Evolutionary conservation across 495 filamentous ascomycete genomes (phyloP), one percentile per base, ranked within the genome.

Genomic region (Penicillium lividum): DNA sequence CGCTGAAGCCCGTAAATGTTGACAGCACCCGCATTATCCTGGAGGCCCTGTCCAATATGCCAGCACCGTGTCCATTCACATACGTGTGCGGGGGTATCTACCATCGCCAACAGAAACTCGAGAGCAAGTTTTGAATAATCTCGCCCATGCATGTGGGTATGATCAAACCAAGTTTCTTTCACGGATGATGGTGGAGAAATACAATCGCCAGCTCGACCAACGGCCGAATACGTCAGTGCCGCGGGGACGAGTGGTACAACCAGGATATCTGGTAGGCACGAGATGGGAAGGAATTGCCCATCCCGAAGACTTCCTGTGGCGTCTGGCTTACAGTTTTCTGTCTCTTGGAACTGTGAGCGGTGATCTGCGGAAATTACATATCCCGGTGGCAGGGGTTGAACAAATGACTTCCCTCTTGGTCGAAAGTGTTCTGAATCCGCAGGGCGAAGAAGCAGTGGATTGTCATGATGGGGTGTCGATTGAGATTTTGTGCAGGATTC

Each of bases 161-260:
- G 58, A 61, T 25, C 72, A 73, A 43, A 67, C 70, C 6, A 73
- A 73, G 44, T 66, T 65, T 43, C 40, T 74, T 9, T 71, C 40
- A 15, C 15, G 34, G 51, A 29, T 53, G n/a, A 7, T 53, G 29
- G 9, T 53, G 18, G 16, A 53, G 10, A 33, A 53, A 25, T 53
- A 53, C 34, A 62, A 62, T 15, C 22, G 28, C n/a, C 18, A 54
- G 51, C 22, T 28, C 28, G 36, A 48, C 28, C 30, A 53, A 34
- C 15, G 51, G 31, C 7, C 16, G 27, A 43, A 43, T 18, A 4
- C 43, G 7, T 6, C 22, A n/a, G 16, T 34, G 15, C 42, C 60
- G 9, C 25, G 36, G 7, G 36, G 62, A 15, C 56, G 59, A 3
- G 61, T 67, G 46, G 46, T 73, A 4, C 64, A 68, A 31, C 70